A percentile compares a stretch with the other conserved stretches of the same genome.
Evolutionary conservation across 305 asterid genomes (phyloP).

Genomic region (Fraxinus angustifolia): DNA sequence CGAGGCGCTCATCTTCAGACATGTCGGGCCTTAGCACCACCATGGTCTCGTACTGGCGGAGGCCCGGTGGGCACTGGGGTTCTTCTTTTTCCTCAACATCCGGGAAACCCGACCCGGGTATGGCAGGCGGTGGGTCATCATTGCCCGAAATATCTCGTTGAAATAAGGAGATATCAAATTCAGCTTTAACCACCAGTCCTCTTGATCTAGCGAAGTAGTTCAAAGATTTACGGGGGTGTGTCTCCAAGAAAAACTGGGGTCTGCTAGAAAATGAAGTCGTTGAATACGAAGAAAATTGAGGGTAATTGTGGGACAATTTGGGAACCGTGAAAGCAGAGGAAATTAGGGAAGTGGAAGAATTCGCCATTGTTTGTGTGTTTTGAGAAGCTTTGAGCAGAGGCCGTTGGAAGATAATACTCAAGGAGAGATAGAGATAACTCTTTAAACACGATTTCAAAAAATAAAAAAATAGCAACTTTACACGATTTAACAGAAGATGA

Average conservation of each 20-base stretch:
- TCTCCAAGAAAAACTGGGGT: slow-evolving; percentile 14
- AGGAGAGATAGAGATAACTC: background rate
- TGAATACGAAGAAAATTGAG: slow-evolving; percentile 10
- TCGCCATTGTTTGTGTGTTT: slow-evolving; percentile 34
- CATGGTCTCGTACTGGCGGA: slow-evolving; percentile 84
- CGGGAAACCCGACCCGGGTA: slow-evolving; percentile 56
- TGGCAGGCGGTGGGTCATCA: slow-evolving; percentile 40
- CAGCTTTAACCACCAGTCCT: slow-evolving; percentile 28
- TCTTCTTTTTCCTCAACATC: slow-evolving; percentile 79
- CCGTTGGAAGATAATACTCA: background rate
- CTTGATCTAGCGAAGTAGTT: slow-evolving; percentile 7
- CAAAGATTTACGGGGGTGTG: slow-evolving; percentile 14
- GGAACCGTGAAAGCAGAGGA: slow-evolving; percentile 32
- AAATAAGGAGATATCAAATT: slow-evolving; percentile 56
- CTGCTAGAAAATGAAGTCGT: background rate
- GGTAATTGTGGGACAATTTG: slow-evolving; percentile 18
- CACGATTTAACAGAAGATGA: background rate
- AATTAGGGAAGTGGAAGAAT: slow-evolving; percentile 25
- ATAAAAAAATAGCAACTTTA: background rate
- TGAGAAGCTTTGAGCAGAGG: background rate
- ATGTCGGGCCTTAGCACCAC: slow-evolving; percentile 79
- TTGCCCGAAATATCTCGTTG: slow-evolving; percentile 54
- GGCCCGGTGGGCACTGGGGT: slow-evolving; percentile 90
- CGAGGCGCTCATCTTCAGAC: slow-evolving; percentile 91
- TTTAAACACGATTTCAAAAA: background rate